These are phyloP conservation scores for Umbelopsis vinacea DNA, from an alignment of 192 early-diverging fungal genomes.

Conservation along the genomic window DNA sequence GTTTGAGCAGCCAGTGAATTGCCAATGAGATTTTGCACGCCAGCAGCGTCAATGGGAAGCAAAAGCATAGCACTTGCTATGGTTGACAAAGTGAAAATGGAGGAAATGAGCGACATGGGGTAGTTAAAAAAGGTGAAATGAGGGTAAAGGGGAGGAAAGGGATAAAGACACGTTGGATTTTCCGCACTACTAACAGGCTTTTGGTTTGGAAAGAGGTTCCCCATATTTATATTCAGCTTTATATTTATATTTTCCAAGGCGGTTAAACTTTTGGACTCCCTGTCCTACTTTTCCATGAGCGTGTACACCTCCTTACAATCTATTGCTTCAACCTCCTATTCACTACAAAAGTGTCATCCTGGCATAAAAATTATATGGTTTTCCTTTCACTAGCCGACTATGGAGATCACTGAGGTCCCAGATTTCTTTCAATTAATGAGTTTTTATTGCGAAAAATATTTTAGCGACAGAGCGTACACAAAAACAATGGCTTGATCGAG, in stretches of 20 bases:
- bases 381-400: not conserved
- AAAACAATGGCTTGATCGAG: too few species aligned
- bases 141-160: slow-evolving; percentile 21
- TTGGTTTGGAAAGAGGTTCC: not conserved
- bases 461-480: too few species aligned
- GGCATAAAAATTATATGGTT: not conserved
- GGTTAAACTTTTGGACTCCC: not conserved
- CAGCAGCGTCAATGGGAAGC: slow-evolving; percentile 1
- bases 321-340: not conserved
- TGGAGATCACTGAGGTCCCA: not conserved
- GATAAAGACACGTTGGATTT: not conserved
- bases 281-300: not conserved
- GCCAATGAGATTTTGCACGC: not conserved
- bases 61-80: not conserved
- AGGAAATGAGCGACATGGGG: slow-evolving; percentile 14
- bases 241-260: not conserved
- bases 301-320: not conserved
- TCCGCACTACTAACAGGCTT: not conserved
- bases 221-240: not conserved
- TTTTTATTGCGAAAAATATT: too few species aligned
- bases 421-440: not conserved
- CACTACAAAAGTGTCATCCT: not conserved
- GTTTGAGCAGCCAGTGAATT: not conserved
- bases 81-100: not conserved
- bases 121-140: slow-evolving; percentile 4